Evolutionary conservation across 768 basidiomycete genomes (phyloP).

Genomic region (Psilocybe azurescens): DNA sequence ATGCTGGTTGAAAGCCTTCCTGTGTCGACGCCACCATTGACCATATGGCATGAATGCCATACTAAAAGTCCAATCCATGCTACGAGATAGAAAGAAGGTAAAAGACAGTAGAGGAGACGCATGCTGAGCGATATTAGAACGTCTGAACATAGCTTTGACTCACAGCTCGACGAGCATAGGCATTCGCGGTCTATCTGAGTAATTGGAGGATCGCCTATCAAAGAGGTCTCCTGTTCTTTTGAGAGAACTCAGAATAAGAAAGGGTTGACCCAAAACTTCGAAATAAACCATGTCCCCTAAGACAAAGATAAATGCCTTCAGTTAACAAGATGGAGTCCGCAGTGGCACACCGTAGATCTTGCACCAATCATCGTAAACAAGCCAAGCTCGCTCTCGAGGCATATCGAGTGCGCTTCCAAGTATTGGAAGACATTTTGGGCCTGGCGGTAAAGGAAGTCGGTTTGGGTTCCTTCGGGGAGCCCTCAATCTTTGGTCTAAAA

Average conservation of each 20-base stretch:
- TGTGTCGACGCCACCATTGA: slow-evolving; percentile 48
- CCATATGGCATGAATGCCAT: slow-evolving; percentile 51
- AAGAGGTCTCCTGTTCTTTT: slow-evolving; percentile 54
- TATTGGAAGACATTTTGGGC: slow-evolving; percentile 34
- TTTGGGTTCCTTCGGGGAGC: slow-evolving; percentile 10
- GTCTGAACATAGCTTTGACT: slow-evolving; percentile 13
- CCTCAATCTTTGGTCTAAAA: not conserved
- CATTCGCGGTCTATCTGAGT: slow-evolving; percentile 52
- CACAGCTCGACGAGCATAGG: slow-evolving; percentile 58
- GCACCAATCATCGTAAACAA: slow-evolving; percentile 34
- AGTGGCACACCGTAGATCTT: slow-evolving; percentile 32
- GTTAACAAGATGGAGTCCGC: not conserved
- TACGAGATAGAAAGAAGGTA: not conserved
- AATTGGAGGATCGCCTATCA: slow-evolving; percentile 56
- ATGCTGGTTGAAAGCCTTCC: slow-evolving; percentile 53
- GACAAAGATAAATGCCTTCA: not conserved
- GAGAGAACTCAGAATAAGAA: slow-evolving; percentile 26
- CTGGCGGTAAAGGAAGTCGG: slow-evolving; percentile 30
- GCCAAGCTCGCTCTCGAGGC: slow-evolving; percentile 32
- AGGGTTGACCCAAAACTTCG: slow-evolving; percentile 42
- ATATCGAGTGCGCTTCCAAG: slow-evolving; percentile 35
- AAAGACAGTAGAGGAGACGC: too few relatives aligned
- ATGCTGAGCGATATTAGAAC: not conserved
- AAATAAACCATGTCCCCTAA: slow-evolving; percentile 60
- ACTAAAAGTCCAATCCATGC: slow-evolving; percentile 39